These are phyloP conservation scores for Xylaria castorea DNA, from an alignment of 495 filamentous ascomycete species.

Conservation along the genomic window DNA sequence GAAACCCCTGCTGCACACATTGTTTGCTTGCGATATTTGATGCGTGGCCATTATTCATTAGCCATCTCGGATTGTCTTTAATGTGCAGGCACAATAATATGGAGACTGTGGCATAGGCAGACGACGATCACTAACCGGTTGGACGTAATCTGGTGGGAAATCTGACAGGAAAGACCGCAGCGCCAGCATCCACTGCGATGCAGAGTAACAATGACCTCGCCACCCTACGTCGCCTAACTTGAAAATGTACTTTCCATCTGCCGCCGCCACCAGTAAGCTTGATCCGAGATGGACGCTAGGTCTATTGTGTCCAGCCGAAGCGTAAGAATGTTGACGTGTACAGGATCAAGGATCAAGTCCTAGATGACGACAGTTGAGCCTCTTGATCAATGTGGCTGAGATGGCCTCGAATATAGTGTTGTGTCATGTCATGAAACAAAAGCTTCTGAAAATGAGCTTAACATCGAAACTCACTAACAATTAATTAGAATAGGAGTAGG, in stretches of 20 bases:
- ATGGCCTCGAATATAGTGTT: not conserved
- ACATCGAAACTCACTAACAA: too few species aligned
- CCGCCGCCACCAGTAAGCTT: not conserved
- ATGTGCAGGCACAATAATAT: not conserved
- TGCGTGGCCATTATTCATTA: not conserved
- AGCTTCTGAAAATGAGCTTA: not conserved
- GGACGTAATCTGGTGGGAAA: not conserved
- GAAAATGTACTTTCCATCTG: not conserved
- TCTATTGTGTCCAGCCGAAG: not conserved
- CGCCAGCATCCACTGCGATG: not conserved
- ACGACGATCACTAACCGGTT: not conserved
- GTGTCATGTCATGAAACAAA: constrained; percentile 7
- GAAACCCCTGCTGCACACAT: not conserved
- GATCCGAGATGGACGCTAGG: not conserved
- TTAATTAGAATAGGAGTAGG: not conserved
- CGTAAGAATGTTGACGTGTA: not conserved
- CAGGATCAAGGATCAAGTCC: not conserved
- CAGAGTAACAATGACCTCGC: not conserved
- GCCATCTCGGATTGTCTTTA: not conserved
- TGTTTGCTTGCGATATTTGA: not conserved
- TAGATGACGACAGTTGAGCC: not conserved
- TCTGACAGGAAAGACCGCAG: not conserved
- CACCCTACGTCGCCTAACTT: not conserved
- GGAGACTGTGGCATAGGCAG: not conserved
- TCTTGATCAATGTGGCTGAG: not conserved